Conservation (phyloP, 1,284 basidiomycete genomes). For the Cystobasidium pallidum region DNA sequence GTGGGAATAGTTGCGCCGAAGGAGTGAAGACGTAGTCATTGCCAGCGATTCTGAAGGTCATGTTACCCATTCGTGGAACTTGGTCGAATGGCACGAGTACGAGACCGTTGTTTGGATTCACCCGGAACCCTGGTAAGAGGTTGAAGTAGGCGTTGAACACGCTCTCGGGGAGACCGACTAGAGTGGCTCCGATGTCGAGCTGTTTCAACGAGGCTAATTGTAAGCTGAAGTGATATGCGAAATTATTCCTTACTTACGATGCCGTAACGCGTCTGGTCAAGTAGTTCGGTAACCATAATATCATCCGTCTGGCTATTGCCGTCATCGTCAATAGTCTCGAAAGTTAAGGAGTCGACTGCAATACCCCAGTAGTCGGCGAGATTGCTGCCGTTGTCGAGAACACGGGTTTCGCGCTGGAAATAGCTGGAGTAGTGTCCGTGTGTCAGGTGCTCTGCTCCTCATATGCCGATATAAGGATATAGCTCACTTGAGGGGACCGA, state of each 20-base stretch:
- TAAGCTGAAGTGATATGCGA: not conserved
- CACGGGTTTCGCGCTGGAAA: constrained; percentile 18
- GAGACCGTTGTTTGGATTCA: constrained; percentile 23
- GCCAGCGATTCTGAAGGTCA: constrained; percentile 41
- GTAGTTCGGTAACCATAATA: constrained; percentile 18
- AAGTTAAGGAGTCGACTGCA: constrained; percentile 27
- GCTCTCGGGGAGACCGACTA: constrained; percentile 23
- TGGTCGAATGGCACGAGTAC: constrained; percentile 28
- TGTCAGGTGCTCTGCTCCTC: not conserved
- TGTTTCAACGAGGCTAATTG: not conserved
- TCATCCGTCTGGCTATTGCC: constrained; percentile 7
- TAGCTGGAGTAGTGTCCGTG: not conserved
- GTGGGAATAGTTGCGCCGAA: constrained; percentile 41
- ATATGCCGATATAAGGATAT: not conserved
- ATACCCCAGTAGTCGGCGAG: constrained; percentile 31
- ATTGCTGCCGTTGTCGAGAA: constrained; percentile 13
- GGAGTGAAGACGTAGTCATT: constrained; percentile 39
- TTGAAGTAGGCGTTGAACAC: constrained; percentile 30
- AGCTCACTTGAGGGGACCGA: constrained; percentile 26
- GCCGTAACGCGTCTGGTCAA: constrained; percentile 29
- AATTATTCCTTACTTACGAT: constrained; percentile 4
- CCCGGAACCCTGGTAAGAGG: constrained; percentile 13
- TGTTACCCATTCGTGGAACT: constrained; percentile 30
- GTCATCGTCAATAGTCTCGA: constrained; percentile 34
- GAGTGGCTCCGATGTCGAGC: constrained; percentile 37